A percentile compares a stretch with the other conserved stretches of the same genome.
phyloP scores from a whole-genome alignment of 2,329 filamentous ascomycete species.

The Bisporella sp. region DNA sequence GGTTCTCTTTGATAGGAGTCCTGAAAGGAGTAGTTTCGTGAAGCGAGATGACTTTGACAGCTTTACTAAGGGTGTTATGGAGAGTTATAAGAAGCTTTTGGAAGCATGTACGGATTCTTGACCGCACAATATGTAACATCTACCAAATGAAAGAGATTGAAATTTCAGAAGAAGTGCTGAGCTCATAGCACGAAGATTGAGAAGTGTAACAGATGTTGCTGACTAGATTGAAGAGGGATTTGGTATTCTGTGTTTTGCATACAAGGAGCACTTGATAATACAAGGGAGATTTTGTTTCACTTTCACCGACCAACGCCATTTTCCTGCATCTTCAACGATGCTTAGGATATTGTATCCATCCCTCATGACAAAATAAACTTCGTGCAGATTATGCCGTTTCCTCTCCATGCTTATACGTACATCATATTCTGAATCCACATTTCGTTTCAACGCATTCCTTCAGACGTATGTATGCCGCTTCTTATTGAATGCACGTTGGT shows the following conservation, averaged over 20 bases:
- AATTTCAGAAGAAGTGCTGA: neutral
- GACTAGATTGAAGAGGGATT: neutral
- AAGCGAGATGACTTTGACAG: constrained; percentile 32
- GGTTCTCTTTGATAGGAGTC: constrained; percentile 66
- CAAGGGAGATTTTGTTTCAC: constrained; percentile 14
- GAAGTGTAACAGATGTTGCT: no score
- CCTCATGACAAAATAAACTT: constrained; percentile 1
- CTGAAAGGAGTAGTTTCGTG: constrained; percentile 50
- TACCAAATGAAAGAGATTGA: neutral
- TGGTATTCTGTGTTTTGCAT: constrained; percentile 1
- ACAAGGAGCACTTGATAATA: constrained; percentile 7
- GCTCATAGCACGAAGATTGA: neutral
- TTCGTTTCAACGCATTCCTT: neutral
- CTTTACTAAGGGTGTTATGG: constrained; percentile 46
- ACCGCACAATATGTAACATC: neutral
- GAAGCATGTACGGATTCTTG: constrained; percentile 27
- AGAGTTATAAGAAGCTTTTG: constrained; percentile 30
- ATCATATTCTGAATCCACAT: constrained; percentile 3
- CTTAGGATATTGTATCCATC: neutral
- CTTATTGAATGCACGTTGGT: constrained; percentile 94
- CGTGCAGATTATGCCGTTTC: constrained; percentile 1
- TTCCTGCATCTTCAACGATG: neutral
- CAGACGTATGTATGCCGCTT: constrained; percentile 43
- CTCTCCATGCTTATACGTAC: constrained; percentile 2
- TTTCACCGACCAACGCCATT: constrained; percentile 6